Percentiles rank a stretch among this genome's conserved stretches.
These are phyloP conservation scores for Lentinula raphanica DNA, from an alignment of 768 basidiomycete genomes.

Conservation along the genomic window DNA sequence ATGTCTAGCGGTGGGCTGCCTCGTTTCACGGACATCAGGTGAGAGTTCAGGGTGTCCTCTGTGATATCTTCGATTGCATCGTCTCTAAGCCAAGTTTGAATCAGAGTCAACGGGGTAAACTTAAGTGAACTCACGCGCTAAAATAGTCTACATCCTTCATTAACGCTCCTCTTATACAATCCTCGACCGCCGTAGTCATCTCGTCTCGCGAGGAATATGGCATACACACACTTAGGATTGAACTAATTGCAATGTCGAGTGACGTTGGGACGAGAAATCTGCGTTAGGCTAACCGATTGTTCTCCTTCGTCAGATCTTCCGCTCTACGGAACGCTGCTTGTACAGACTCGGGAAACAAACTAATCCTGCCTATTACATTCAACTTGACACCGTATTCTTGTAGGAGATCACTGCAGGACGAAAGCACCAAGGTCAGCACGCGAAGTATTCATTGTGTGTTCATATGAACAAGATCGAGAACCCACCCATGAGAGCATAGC, in stretches of 20 bases:
- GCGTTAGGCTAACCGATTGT: constrained; percentile 49
- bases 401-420: constrained; percentile 58
- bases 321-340: constrained; percentile 64
- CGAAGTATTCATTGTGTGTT: no score
- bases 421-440: background rate
- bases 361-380: constrained; percentile 70
- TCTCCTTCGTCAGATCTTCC: constrained; percentile 69
- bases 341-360: constrained; percentile 76
- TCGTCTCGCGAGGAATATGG: constrained; percentile 92
- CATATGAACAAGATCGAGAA: constrained; percentile 6
- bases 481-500: constrained; percentile 77
- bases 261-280: background rate
- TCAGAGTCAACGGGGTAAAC: background rate
- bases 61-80: constrained; percentile 36
- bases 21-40: constrained; percentile 58
- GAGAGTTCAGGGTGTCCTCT: constrained; percentile 59
- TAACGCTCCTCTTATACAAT: constrained; percentile 39
- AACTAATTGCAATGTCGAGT: no score
- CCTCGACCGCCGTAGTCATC: constrained; percentile 73
- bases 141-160: background rate
- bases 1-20: constrained; percentile 84
- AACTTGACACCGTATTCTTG: constrained; percentile 80
- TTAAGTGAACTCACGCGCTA: background rate
- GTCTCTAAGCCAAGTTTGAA: background rate
- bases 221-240: constrained; percentile 88